Percentiles rank a stretch among this genome's conserved stretches.
phyloP scores from a whole-genome alignment of 805 yeast species.

The Wickerhamiella nectarea region DNA sequence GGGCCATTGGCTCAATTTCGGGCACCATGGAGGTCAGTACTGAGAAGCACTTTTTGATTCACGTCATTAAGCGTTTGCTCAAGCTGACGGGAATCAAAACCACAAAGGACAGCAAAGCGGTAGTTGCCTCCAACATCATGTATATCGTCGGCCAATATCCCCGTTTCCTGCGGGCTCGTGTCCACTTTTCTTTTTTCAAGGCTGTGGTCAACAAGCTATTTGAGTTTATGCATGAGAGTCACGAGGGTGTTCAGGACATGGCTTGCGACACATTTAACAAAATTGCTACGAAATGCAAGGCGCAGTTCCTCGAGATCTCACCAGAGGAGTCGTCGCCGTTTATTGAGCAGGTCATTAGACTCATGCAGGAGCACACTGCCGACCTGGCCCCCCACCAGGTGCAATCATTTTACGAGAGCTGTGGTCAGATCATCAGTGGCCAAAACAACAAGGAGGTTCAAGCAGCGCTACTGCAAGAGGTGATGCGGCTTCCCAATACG shows the following conservation, averaged over 20 bases:
- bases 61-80: constrained; percentile 82
- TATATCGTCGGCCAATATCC: constrained; percentile 99
- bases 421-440: constrained; percentile 85
- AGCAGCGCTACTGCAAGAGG: constrained; percentile 55
- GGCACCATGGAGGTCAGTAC: constrained; percentile 96
- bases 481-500: constrained; percentile 84
- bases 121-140: constrained; percentile 99
- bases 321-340: constrained; percentile 79
- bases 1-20: constrained; percentile 99
- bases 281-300: constrained; percentile 87
- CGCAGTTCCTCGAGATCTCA: constrained; percentile 84
- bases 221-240: constrained; percentile 99
- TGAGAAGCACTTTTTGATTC: constrained; percentile 86
- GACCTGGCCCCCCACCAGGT: constrained; percentile 96
- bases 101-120: constrained; percentile 97
- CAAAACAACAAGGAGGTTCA: constrained; percentile 58
- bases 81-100: constrained; percentile 90
- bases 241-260: constrained; percentile 99
- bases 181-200: constrained; percentile 94
- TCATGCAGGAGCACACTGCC: constrained; percentile 72
- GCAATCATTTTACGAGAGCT: constrained; percentile 94
- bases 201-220: constrained; percentile 91
- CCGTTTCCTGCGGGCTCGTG: constrained; percentile 88
- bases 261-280: constrained; percentile 98
- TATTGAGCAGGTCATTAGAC: constrained; percentile 74